phyloP scores from a whole-genome alignment of 2,329 filamentous ascomycete species.

The Macrophomina phaseolina region DNA sequence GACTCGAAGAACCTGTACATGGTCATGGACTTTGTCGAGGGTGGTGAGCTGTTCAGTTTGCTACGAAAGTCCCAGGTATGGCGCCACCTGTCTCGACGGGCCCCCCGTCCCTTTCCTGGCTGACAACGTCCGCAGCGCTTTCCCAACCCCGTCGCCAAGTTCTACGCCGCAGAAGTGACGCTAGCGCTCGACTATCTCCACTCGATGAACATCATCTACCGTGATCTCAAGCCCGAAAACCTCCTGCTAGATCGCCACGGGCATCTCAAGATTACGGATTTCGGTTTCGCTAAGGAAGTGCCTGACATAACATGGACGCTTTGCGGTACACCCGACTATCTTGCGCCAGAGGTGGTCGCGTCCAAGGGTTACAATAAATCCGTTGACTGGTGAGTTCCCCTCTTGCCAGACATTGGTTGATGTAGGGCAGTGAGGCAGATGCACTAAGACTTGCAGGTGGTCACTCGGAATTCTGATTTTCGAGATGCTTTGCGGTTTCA shows the following conservation, averaged over 20 bases:
- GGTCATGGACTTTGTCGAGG: constrained; percentile 99
- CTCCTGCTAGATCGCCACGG: constrained; percentile 89
- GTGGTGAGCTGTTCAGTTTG: constrained; percentile 94
- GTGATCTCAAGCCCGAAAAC: constrained; percentile 96
- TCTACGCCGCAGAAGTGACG: constrained; percentile 97
- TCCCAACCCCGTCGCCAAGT: constrained; percentile 97
- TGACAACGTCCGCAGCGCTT: constrained; percentile 71
- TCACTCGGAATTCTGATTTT: constrained; percentile 97
- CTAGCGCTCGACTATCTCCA: constrained; percentile 95
- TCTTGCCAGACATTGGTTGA: constrained; percentile 25
- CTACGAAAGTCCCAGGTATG: constrained; percentile 88
- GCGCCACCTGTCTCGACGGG: constrained; percentile 40
- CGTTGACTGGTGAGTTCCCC: constrained; percentile 83
- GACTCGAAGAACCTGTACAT: constrained; percentile 96
- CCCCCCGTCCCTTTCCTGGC: constrained; percentile 7
- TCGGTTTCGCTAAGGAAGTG: constrained; percentile 97
- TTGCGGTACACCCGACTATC: constrained; percentile 95
- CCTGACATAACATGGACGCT: constrained; percentile 99
- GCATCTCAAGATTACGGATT: constrained; percentile 96
- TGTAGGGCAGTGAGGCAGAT: constrained; percentile 18
- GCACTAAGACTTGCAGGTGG: constrained; percentile 69
- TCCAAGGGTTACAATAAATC: constrained; percentile 99
- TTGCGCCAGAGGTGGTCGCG: constrained; percentile 97
- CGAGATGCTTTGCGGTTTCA: constrained; percentile 99
- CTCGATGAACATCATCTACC: constrained; percentile 94